Evolutionary conservation across 768 basidiomycete genomes (phyloP).

Genomic region (Amyloporia xantha): DNA sequence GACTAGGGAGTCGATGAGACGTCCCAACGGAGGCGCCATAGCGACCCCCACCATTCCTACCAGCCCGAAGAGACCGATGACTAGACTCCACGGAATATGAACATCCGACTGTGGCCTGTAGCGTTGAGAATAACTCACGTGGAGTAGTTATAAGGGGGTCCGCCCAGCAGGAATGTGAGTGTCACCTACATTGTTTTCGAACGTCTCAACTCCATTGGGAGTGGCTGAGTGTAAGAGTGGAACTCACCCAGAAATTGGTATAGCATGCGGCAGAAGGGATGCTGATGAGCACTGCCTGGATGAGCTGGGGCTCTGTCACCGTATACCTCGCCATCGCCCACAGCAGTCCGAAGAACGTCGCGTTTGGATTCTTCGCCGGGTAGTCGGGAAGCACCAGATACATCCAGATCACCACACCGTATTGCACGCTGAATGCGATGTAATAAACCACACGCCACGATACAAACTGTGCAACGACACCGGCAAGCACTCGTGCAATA

Average conservation of each 20-base stretch:
- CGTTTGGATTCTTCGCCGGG: constrained; percentile 59
- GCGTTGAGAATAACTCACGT: constrained; percentile 37
- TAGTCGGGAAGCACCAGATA: constrained; percentile 75
- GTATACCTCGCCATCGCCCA: constrained; percentile 73
- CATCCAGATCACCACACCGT: constrained; percentile 46
- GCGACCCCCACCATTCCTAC: constrained; percentile 56
- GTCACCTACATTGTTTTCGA: constrained; percentile 26
- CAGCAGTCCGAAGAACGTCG: constrained; percentile 64
- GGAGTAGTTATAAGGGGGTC: constrained; percentile 67
- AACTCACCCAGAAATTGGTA: constrained; percentile 32
- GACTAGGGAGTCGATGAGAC: constrained; percentile 59
- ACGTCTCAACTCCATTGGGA: background rate
- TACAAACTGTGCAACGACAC: constrained; percentile 64
- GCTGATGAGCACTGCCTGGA: constrained; percentile 61
- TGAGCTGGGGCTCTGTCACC: constrained; percentile 69
- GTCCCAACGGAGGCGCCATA: constrained; percentile 62
- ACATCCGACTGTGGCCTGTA: background rate
- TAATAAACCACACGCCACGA: constrained; percentile 76
- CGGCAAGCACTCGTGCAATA: constrained; percentile 66
- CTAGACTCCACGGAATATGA: constrained; percentile 25
- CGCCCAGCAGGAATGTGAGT: constrained; percentile 78
- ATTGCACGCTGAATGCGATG: constrained; percentile 67
- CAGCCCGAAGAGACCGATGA: constrained; percentile 44
- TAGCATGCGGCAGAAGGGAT: constrained; percentile 54
- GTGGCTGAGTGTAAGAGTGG: background rate